These are phyloP conservation scores for Myxozyma melibiosi DNA, from an alignment of 805 yeast genomes.

Conservation along the genomic window DNA sequence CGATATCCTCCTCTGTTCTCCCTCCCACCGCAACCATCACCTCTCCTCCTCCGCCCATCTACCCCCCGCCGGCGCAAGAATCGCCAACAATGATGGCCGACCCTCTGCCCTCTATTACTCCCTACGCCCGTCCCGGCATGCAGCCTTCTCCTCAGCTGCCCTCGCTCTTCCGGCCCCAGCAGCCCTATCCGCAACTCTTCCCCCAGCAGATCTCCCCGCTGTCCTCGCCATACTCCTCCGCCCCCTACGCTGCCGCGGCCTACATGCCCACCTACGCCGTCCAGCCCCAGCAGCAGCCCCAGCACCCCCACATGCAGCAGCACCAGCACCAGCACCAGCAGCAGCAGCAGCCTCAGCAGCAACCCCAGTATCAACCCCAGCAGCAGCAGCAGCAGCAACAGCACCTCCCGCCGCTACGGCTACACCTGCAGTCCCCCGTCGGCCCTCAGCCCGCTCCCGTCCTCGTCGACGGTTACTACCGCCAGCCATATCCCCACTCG, in stretches of 20 bases:
- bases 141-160: slow-evolving; percentile 13
- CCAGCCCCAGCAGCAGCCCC: background rate
- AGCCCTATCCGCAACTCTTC: background rate
- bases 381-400: slow-evolving; percentile 4
- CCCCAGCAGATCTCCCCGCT: slow-evolving; percentile 5
- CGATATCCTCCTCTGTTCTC: background rate
- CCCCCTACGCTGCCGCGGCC: slow-evolving; percentile 13
- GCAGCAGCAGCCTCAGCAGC: slow-evolving; percentile 2
- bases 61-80: background rate
- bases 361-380: background rate
- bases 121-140: slow-evolving; percentile 3
- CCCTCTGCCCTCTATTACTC: slow-evolving; percentile 17
- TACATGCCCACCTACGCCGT: slow-evolving; percentile 11
- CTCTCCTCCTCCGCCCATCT: background rate
- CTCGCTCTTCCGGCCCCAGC: slow-evolving; percentile 14
- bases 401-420: slow-evolving; percentile 11
- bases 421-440: slow-evolving; percentile 11
- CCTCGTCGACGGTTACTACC: slow-evolving; percentile 7
- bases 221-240: slow-evolving; percentile 4
- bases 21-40: background rate
- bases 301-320: background rate
- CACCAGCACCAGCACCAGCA: background rate
- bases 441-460: slow-evolving; percentile 4
- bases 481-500: background rate
- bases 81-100: slow-evolving; percentile 24